Base-by-base conservation (phyloP, 768 basidiomycete genomes). In the Dioszegia hungarica region DNA sequence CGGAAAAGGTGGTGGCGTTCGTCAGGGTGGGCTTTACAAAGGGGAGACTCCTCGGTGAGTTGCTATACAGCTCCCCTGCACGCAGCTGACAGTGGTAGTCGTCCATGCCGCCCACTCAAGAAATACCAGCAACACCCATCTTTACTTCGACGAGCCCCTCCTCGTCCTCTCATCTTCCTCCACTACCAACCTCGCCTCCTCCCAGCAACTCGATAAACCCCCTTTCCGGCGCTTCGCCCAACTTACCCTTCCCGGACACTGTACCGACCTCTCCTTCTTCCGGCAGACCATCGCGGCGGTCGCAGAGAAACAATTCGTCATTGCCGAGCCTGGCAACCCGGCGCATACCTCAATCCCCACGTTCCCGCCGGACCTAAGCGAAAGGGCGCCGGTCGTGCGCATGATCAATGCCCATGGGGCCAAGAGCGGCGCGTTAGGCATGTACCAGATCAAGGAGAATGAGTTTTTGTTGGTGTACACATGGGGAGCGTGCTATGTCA, bases 311-410 rank as follows among this genome's bases (percentile, higher is more conserved):
- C 20, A 50, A 5, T 67, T 73, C 43, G 59, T 70, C 29, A 66
- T 73, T 49, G 68, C 66, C 48, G 71, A 73, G 55, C 68, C 71
- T 15, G 71, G 71, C 3, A 67, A 68, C 51, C 65, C 70, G 24
- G 59, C 63, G 15, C 60, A 47, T 41, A 68, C 63, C 29, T 29
- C 40, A 8, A 65, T 72, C 25, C 70, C 70, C 12, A 63, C 60
- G 8, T 63, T 66, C 22, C 57, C 63, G 15, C 20, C 45, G 3
- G 60, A 54, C 3, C 31, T 64, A 33, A 14, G 24, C 48, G 49
- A 57, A 46, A 28, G 29, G 28, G 53, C 58, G 5, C 57, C 56
- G 40, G 54, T 73, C 11, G 57, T 56, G 38, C 38, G 65, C 24
- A 60, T 72, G 62, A 53, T 54, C 52, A 41, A 31, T 19, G 40